These are phyloP conservation scores for Russula virescens DNA, from an alignment of 768 basidiomycete genomes.

Conservation along the genomic window DNA sequence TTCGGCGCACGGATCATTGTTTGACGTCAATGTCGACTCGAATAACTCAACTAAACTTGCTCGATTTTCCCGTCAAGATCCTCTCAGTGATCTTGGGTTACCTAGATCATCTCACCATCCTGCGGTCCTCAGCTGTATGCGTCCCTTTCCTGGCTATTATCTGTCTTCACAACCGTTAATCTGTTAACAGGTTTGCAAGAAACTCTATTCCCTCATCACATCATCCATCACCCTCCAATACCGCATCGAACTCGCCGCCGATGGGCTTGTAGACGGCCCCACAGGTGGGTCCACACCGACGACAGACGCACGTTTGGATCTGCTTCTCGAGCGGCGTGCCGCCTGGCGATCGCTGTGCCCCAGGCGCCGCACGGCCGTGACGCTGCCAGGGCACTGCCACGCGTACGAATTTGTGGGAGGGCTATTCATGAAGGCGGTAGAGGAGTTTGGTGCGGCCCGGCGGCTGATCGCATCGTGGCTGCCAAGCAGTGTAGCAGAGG, in stretches of 20 bases:
- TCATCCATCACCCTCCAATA: conserved; percentile 30
- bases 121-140: conserved; percentile 6
- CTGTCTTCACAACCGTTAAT: no score
- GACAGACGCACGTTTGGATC: conserved; percentile 31
- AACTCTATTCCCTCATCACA: conserved; percentile 22
- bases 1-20: no score
- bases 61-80: conserved; percentile 19
- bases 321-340: conserved; percentile 33
- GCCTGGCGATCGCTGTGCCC: conserved; percentile 35
- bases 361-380: conserved; percentile 26
- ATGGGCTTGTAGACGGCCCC: conserved; percentile 28
- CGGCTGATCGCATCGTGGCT: conserved; percentile 28
- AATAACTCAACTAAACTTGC: background rate
- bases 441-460: conserved; percentile 22
- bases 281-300: conserved; percentile 17
- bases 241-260: conserved; percentile 31
- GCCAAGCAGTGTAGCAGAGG: conserved; percentile 22
- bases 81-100: conserved; percentile 4
- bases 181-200: conserved; percentile 27
- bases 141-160: no score
- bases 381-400: conserved; percentile 35
- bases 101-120: conserved; percentile 2
- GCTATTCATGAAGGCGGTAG: conserved; percentile 36
- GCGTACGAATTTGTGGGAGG: conserved; percentile 62
- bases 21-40: no score